A percentile compares a stretch with the other conserved stretches of the same genome.
phyloP scores from a whole-genome alignment of 257 asterid species.

The Nicotiana tabacum region DNA sequence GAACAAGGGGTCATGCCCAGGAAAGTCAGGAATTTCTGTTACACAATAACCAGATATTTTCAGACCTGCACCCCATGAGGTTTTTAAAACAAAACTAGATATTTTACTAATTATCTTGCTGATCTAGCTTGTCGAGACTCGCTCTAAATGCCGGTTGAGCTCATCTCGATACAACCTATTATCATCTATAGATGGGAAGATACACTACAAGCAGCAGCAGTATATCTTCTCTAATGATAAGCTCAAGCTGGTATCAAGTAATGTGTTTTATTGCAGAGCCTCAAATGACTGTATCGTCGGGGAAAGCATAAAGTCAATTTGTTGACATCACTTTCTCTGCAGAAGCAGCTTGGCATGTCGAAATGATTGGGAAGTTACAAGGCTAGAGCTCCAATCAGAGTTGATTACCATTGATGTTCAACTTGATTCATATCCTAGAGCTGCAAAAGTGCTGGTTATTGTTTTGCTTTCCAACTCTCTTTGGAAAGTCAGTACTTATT shows the following conservation, averaged over 20 bases:
- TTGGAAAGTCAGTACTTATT: slow-evolving; percentile 17
- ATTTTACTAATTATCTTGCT: background rate
- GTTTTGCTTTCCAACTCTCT: slow-evolving; percentile 27
- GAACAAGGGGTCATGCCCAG: background rate
- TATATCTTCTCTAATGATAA: background rate
- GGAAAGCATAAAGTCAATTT: background rate
- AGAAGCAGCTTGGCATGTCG: background rate
- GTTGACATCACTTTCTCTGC: background rate
- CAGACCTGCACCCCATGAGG: background rate
- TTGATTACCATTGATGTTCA: background rate
- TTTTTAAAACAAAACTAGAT: background rate
- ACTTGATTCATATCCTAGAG: background rate
- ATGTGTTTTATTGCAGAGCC: background rate
- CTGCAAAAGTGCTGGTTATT: background rate
- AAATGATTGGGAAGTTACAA: background rate
- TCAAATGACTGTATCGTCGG: background rate
- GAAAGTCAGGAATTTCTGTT: background rate
- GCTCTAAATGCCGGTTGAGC: background rate
- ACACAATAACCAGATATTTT: background rate
- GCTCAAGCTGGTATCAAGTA: background rate
- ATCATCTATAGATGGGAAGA: background rate
- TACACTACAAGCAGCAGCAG: background rate
- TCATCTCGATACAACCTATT: background rate
- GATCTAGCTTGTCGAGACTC: background rate
- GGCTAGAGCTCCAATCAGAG: slow-evolving; percentile 5